phyloP scores from a whole-genome alignment of 371 early-diverging fungal genomes.

The Rhizomucor miehei region DNA sequence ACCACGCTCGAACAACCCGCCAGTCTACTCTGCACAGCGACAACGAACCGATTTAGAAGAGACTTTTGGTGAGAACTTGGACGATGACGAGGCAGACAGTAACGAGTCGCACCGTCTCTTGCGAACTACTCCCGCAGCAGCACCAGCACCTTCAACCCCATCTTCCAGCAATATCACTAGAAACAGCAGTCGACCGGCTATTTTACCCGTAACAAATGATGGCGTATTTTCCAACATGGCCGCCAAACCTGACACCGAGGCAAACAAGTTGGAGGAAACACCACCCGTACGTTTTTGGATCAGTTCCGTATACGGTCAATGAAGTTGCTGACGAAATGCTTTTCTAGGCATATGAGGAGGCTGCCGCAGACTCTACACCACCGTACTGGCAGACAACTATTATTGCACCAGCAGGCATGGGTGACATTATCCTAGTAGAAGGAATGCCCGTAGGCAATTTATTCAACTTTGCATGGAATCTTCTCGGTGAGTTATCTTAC shows the following conservation, averaged over 20 bases:
- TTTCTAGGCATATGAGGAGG: slow-evolving; percentile 58
- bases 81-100: slow-evolving; percentile 7
- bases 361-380: slow-evolving; percentile 60
- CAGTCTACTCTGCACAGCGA: slow-evolving; percentile 2
- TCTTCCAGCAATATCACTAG: background rate
- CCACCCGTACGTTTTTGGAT: slow-evolving; percentile 29
- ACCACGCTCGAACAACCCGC: slow-evolving; percentile 1
- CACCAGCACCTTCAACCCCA: background rate
- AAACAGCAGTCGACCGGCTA: slow-evolving; percentile 6
- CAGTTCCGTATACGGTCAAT: background rate
- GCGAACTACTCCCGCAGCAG: background rate
- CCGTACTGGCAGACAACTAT: slow-evolving; percentile 63
- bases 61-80: slow-evolving; percentile 21
- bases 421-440: slow-evolving; percentile 60
- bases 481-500: slow-evolving; percentile 41
- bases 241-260: slow-evolving; percentile 53
- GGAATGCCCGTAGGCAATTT: slow-evolving; percentile 63
- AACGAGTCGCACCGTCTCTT: slow-evolving; percentile 11
- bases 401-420: slow-evolving; percentile 53
- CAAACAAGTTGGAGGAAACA: slow-evolving; percentile 33
- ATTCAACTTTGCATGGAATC: slow-evolving; percentile 60
- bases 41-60: slow-evolving; percentile 24
- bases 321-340: background rate
- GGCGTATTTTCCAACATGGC: slow-evolving; percentile 62
- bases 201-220: slow-evolving; percentile 41